phyloP scores from a whole-genome alignment of 495 filamentous ascomycete species.

The Aspergillus bridgeri region DNA sequence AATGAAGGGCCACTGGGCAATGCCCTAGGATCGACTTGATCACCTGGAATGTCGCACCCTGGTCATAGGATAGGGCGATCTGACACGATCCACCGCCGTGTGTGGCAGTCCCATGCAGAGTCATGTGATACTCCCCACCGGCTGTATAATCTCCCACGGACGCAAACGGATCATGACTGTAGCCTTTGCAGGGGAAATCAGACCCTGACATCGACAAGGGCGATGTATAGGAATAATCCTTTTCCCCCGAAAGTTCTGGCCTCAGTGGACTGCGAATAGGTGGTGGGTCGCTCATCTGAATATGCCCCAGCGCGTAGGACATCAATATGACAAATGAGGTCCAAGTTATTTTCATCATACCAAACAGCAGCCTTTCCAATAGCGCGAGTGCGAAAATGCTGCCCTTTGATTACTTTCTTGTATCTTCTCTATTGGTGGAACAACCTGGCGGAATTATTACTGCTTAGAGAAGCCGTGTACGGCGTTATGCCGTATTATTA shows the following conservation, averaged over 20 bases:
- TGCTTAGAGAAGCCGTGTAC: no score
- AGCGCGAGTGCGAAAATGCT: no score
- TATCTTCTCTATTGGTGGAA: no score
- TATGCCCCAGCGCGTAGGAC: no score
- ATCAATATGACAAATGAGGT: no score
- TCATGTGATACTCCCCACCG: slow-evolving; percentile 39
- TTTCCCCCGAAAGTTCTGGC: slow-evolving; percentile 28
- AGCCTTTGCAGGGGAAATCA: slow-evolving; percentile 54
- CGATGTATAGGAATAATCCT: slow-evolving; percentile 51
- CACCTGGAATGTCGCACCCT: slow-evolving; percentile 66
- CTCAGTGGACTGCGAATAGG: slow-evolving; percentile 48
- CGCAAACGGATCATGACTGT: slow-evolving; percentile 42
- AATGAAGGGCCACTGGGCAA: slow-evolving; percentile 59
- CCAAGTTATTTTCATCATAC: no score
- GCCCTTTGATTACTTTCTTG: no score
- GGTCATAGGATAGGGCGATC: slow-evolving; percentile 75
- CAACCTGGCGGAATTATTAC: no score
- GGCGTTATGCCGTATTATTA: no score
- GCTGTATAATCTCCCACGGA: slow-evolving; percentile 42
- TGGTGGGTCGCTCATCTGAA: slow-evolving; percentile 45
- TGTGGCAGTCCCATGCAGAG: slow-evolving; percentile 52
- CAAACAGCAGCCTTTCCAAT: no score
- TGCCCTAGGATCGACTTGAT: slow-evolving; percentile 78
- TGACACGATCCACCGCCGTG: slow-evolving; percentile 91
- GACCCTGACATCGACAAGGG: slow-evolving; percentile 40